phyloP scores from a whole-genome alignment of 352 stramenopile genomes.

The Phytopythium montanum region DNA sequence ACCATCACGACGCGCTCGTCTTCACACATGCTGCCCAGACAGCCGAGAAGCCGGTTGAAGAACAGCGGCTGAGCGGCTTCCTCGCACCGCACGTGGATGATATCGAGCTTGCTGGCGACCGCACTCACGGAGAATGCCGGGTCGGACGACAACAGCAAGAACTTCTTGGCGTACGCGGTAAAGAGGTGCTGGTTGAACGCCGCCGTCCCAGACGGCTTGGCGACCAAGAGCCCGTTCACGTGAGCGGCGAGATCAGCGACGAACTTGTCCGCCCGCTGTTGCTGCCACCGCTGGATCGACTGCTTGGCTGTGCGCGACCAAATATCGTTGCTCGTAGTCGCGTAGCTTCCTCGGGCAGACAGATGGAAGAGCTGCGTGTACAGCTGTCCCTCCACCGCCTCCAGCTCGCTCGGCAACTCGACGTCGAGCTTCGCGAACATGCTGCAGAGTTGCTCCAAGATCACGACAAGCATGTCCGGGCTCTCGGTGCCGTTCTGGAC shows the following conservation, averaged over 20 bases:
- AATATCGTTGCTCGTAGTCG: slow-evolving; percentile 38
- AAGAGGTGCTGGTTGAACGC: slow-evolving; percentile 50
- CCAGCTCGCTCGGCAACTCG: slow-evolving; percentile 43
- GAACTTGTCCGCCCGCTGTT: slow-evolving; percentile 25
- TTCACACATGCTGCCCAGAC: slow-evolving; percentile 57
- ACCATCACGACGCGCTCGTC: slow-evolving; percentile 32
- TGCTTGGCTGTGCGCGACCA: slow-evolving; percentile 39
- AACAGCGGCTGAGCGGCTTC: slow-evolving; percentile 24
- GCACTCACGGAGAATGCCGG: slow-evolving; percentile 22
- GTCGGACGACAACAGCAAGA: slow-evolving; percentile 38
- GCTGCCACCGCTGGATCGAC: slow-evolving; percentile 41
- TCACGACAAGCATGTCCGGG: slow-evolving; percentile 40
- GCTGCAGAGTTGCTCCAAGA: slow-evolving; percentile 52
- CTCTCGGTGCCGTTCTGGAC: slow-evolving; percentile 36
- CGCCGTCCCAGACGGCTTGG: slow-evolving; percentile 17
- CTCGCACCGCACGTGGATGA: slow-evolving; percentile 39
- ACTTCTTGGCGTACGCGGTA: slow-evolving; percentile 48
- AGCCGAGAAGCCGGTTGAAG: slow-evolving; percentile 46
- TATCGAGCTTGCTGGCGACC: slow-evolving; percentile 46
- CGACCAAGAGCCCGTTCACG: slow-evolving; percentile 48
- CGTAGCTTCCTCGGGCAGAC: slow-evolving; percentile 43
- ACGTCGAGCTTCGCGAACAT: slow-evolving; percentile 48
- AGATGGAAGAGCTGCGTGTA: slow-evolving; percentile 61
- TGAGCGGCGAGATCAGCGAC: slow-evolving; percentile 41
- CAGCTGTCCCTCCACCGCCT: slow-evolving; percentile 47